Percentiles rank a stretch among this genome's conserved stretches.
These are phyloP conservation scores for thale cress (Arabidopsis thaliana) DNA, from an alignment of 345 rosid genomes.

Conservation along the genomic window DNA sequence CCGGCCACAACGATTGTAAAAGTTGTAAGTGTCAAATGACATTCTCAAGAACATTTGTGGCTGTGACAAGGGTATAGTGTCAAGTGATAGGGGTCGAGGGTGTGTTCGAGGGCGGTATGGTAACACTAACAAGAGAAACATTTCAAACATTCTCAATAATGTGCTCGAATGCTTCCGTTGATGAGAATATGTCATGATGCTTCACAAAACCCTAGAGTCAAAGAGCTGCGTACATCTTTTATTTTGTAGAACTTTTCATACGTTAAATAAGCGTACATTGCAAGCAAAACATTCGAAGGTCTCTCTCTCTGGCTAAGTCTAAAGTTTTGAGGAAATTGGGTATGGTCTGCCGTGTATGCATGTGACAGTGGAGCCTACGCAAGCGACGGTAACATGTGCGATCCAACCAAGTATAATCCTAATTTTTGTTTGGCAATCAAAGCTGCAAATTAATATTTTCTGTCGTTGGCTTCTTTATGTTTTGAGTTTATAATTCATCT, in stretches of 20 bases:
- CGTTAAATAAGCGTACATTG: conserved; percentile 27
- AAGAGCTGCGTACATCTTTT: background rate
- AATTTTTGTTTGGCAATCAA: background rate
- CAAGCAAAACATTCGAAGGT: conserved; percentile 31
- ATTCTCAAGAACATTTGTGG: background rate
- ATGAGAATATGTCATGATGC: background rate
- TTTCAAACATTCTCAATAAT: background rate
- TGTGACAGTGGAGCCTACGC: conserved; percentile 44
- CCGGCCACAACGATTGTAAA: background rate
- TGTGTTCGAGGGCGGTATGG: background rate
- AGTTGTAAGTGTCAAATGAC: background rate
- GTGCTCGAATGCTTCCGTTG: background rate
- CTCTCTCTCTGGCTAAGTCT: background rate
- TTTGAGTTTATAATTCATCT: conserved; percentile 19
- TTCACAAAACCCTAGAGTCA: background rate
- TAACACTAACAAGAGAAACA: background rate
- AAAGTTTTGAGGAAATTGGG: conserved; percentile 17
- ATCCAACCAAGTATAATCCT: conserved; percentile 19
- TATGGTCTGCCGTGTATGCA: conserved; percentile 28
- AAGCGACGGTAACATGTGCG: conserved; percentile 40
- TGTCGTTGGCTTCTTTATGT: conserved; percentile 1
- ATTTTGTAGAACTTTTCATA: background rate
- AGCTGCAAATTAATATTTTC: conserved; percentile 10
- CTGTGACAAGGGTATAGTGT: background rate
- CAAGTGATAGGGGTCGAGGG: background rate